Base-by-base conservation (phyloP, 2,329 filamentous ascomycete genomes). In the Fusarium falciforme region DNA sequence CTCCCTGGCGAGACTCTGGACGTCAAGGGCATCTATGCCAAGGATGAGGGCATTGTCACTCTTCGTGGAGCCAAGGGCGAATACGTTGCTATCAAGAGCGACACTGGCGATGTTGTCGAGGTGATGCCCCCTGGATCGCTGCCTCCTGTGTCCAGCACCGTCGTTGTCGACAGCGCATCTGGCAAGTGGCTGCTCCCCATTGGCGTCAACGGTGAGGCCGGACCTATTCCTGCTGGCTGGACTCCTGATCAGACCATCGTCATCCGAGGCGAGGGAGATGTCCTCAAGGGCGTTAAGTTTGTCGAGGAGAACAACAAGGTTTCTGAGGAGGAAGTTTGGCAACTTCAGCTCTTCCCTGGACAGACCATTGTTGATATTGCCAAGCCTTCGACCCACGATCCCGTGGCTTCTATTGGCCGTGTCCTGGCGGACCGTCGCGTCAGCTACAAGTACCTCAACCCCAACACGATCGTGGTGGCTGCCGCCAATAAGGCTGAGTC, bases 381-480 rank as follows among this genome's bases (percentile, higher is more conserved):
- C 3, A 88, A 91, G 20, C 89, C 92, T 57, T 91, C 94, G 11
- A 80, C 89, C 3, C 93, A 96, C 73, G 95, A 99, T 77, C 94
- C 94, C 0, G 92, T 98, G 57, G 96, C 96, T 4, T 98, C 96
- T 1, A 98, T 99, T 76, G 96, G 96, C 11, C 94, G 94, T 68
- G 96, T 98, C 2, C 89, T 99, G 25, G 95, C 95, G 29, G 93
- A 99, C 79, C 91, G 96, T 49, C 92, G 92, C n/a, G 96, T 99
- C 57, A 89, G 96, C 72, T 99, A 99, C 90, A 99, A 99, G 84
- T 98, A 98, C 81, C 85, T 99, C 44, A 98, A 97, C 84, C 91
- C 94, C 0, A 98, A 97, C 83, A 89, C 94, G 8, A 87, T 95
- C 3, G 88, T 98, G 1, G 87, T 98, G 54, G 93, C 93, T 2